Base-by-base conservation (phyloP, 192 early-diverging fungal genomes). In the Rhizophagus clarus region DNA sequence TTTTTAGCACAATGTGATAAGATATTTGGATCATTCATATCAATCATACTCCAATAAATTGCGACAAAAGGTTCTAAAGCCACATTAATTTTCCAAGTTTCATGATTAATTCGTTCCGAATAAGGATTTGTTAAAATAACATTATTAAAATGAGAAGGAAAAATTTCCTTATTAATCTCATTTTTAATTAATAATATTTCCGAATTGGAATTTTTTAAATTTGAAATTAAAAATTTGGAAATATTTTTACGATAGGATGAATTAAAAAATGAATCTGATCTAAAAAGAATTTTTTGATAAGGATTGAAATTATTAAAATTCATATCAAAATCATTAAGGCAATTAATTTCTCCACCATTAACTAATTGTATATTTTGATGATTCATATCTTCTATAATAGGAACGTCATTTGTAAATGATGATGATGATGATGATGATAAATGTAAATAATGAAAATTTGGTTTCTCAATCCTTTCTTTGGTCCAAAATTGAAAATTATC, bases 401-500 rank as follows among this genome's bases (percentile, higher is more conserved):
- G 51, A 20, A 0, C 20, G 0, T 56, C 51, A 56, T 56, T 14
- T n/a, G n/a, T n/a, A n/a, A n/a, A n/a, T 1, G 2, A 2, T 14
- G 47, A 49, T 10, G 47, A 49, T 14, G 47, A 49, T 8, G 47
- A 49, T 12, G 47, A 49, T 49, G 47, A 14, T 10, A 49, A 12
- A 49, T 49, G 47, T 49, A 49, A 49, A 14, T 49, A 49, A 49
- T 49, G 47, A 49, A 56, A 56, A 56, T 56, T 20, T 6, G 70
- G 70, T 72, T 40, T 28, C 4, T 40, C 31, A 20, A 17, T 11
- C 6, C 40, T 40, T 26, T 72, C 70, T 22, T n/a, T 31, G 2
- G 70, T 40, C 70, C 70, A 72, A 26, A 32, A 14, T 72, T 72
- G 22, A 72, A 72, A 72, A 29, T 72, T 10, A 8, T 12, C 70